A percentile compares a stretch with the other conserved stretches of the same genome.
Conservation (phyloP, 163 green algal species). For the Picocystis sp. region DNA sequence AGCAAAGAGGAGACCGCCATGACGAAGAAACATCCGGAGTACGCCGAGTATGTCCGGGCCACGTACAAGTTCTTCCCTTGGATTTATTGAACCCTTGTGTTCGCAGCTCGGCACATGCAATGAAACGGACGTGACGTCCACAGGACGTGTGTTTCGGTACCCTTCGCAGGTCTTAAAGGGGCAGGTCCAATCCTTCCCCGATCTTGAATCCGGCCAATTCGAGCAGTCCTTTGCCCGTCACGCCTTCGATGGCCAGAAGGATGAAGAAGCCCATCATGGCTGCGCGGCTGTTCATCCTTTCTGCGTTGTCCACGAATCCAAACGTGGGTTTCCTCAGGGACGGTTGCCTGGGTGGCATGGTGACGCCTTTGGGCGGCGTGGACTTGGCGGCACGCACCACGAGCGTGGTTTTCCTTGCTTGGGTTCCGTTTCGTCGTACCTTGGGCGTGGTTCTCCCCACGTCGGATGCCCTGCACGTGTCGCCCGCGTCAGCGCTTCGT, state of each 20-base stretch:
- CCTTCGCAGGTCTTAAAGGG: background rate
- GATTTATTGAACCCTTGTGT: too few species aligned
- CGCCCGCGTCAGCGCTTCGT: too few species aligned
- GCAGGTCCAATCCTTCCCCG: constrained; percentile 42
- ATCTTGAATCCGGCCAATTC: constrained; percentile 46
- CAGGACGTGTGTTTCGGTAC: background rate
- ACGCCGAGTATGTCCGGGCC: background rate
- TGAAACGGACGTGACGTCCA: too few species aligned
- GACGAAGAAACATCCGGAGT: background rate
- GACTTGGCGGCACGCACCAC: background rate
- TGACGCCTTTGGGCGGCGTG: constrained; percentile 37
- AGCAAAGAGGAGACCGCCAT: background rate
- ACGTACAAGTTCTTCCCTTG: too few species aligned
- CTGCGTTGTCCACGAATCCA: constrained; percentile 63
- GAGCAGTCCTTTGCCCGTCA: constrained; percentile 50
- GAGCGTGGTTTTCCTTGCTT: too few species aligned
- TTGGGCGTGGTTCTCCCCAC: too few species aligned
- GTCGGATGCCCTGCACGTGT: too few species aligned
- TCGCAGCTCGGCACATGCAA: too few species aligned
- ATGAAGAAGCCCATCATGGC: constrained; percentile 80
- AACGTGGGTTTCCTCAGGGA: constrained; percentile 27
- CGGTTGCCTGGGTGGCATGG: constrained; percentile 28
- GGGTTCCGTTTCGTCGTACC: too few species aligned
- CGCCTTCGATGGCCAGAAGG: constrained; percentile 52
- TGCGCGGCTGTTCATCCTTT: constrained; percentile 64